Base-by-base conservation (phyloP, 2,329 filamentous ascomycete species). In the Aspergillus transmontanensis region DNA sequence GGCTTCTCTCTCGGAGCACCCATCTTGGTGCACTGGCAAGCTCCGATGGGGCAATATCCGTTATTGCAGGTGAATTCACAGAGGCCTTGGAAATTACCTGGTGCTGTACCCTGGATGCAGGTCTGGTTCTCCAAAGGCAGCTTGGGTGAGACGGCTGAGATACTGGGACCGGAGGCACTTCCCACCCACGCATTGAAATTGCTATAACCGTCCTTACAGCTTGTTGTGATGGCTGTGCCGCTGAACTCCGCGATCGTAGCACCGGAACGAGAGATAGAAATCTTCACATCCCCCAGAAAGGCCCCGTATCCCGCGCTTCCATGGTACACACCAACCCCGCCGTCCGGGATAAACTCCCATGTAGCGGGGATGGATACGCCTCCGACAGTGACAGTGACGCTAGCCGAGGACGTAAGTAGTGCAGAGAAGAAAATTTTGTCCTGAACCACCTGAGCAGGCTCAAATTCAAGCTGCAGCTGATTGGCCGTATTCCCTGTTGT, bases 131-230 rank as follows among this genome's bases (percentile, higher is more conserved):
- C 28, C 3, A 70, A 10, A 14, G 48, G 28, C 14, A 62, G 32
- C 19, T 55, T 57, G 7, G 59, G 55, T 9, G 43, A 65, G 26
- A 51, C 46, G 19, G 61, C 56, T 16, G 43, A 58, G 36, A 59
- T 57, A 5, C 43, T 56, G 12, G 12, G 7, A 16, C 46, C 12
- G 19, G 60, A 56, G 14, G 46, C 57, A 36, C 51, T 59, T 6
- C 72, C 73, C 6, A 78, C 75, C 68, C 69, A 75, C 12, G 76
- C 71, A 65, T 78, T 78, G 56, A 64, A 77, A 66, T 78, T 78
- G 19, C 65, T 61, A 34, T 72, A 62, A n/a, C 64, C 66, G 28
- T 63, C 43, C 19, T 7, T 56, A 61, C 75, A 76, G 12, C 11
- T 59, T 3, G 58, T 64, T 1, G 65, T 69, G 61, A 76, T 72